Evolutionary conservation across 169 alveolate species (phyloP).

Genomic region (Plasmodium vivax): DNA sequence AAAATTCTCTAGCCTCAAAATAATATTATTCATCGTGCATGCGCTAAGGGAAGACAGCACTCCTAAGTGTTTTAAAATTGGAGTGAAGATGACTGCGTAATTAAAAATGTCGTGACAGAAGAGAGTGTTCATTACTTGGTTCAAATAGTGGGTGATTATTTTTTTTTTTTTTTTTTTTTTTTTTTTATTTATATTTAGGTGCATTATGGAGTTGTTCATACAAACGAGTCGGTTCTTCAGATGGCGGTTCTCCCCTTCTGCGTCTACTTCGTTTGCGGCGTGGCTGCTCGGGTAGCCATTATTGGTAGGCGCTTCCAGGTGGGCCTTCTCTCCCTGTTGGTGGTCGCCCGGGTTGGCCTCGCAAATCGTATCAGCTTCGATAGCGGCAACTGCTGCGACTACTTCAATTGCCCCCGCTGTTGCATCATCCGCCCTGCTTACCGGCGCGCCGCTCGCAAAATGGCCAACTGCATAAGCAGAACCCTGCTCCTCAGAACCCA

Average conservation of each 20-base stretch:
- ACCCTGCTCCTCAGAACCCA: background rate
- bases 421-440: background rate
- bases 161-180: conserved; percentile 10
- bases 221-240: too few species aligned
- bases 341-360: background rate
- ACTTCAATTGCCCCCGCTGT: background rate
- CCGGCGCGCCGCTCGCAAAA: background rate
- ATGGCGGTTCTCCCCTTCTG: background rate
- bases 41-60: background rate
- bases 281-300: background rate
- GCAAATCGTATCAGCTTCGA: background rate
- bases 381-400: background rate
- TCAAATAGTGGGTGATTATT: background rate
- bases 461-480: background rate
- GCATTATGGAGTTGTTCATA: background rate
- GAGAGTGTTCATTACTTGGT: conserved; percentile 16
- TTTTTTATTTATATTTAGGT: background rate
- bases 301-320: background rate
- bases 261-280: background rate
- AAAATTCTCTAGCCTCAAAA: conserved; percentile 16
- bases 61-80: conserved; percentile 25
- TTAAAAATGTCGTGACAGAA: conserved; percentile 8
- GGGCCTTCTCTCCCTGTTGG: background rate
- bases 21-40: background rate
- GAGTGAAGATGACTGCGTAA: conserved; percentile 23